Base-by-base conservation (phyloP, 768 basidiomycete genomes). In the Lactarius hengduanensis region DNA sequence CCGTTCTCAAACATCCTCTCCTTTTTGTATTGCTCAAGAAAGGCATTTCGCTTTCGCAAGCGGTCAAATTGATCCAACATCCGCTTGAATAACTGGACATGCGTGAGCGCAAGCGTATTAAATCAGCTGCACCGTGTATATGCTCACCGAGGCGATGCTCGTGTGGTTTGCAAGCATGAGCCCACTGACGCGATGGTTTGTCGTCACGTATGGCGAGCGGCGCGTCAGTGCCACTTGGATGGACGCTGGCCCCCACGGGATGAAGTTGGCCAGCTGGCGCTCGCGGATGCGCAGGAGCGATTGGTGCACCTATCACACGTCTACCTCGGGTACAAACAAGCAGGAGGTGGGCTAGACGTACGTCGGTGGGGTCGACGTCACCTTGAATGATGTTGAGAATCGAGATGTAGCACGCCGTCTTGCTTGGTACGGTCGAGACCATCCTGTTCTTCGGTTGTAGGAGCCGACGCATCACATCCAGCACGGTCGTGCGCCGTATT, bases 101-200 rank as follows among this genome's bases (percentile, higher is more conserved):
- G 45, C 45, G 32, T 59, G n/a, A 68, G 53, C n/a, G 30, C 62
- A 15, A 50, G 47, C 4, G 22, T 10, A 18, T 58, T 36, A 43
- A n/a, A 36, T 16, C 28, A 30, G 50, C n/a, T 43, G n/a, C 26
- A 0, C n/a, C 26, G 38, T 45, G 28, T 43, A 26, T 32, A 43
- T 10, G 83, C 90, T 47, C 71, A 96, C 92, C 40, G 94, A 95
- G 32, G 94, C 94, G 66, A 99, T 94, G 72, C 94, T 95, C n/a
- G 97, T 99, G 76, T 99, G 97, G 72, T 99, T 99, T 11, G 96
- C 97, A 59, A 99, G 84, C 97, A 99, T 98, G 59, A 99, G 82
- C 0, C 96, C 96, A 75, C 96, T 98, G 63, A 98, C 96, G 15
- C 96, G 90, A 76, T 99, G 95, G 72, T 89, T 91, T 45, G 91